Conservation (phyloP, 441 rosid species). For the Iberis amara region DNA sequence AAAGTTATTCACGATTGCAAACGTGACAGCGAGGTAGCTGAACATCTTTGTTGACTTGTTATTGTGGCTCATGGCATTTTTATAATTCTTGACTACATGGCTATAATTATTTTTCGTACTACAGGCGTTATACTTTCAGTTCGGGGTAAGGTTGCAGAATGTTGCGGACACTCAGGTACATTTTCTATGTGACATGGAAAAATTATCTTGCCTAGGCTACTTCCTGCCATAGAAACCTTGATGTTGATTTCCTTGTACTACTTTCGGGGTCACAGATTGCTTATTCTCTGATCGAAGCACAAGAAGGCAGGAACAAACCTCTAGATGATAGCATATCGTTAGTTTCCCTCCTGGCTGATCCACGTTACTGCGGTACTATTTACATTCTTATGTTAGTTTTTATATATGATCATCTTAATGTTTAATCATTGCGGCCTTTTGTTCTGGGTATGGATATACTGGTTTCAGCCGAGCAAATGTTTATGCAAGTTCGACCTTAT, state of each 20-base stretch:
- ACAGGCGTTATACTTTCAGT: slow-evolving; percentile 85
- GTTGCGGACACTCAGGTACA: slow-evolving; percentile 85
- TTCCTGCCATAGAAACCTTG: slow-evolving; percentile 8
- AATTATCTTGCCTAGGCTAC: slow-evolving; percentile 9
- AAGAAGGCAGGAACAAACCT: slow-evolving; percentile 61
- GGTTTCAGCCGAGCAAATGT: too few relatives aligned
- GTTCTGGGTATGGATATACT: too few relatives aligned
- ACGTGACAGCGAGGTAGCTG: slow-evolving; percentile 91
- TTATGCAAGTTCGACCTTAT: slow-evolving; percentile 22
- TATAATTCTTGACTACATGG: slow-evolving; percentile 9
- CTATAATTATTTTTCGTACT: slow-evolving; percentile 20
- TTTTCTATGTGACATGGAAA: slow-evolving; percentile 9
- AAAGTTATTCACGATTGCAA: slow-evolving; percentile 98
- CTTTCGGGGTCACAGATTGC: slow-evolving; percentile 53
- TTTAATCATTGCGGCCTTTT: slow-evolving; percentile 19
- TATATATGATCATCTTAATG: background rate
- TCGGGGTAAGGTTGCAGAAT: slow-evolving; percentile 77
- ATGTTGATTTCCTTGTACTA: background rate
- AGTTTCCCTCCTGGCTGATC: slow-evolving; percentile 92
- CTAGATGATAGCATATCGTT: slow-evolving; percentile 79
- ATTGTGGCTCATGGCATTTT: slow-evolving; percentile 18
- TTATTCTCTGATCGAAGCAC: slow-evolving; percentile 75
- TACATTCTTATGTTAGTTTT: slow-evolving; percentile 36
- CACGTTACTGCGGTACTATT: slow-evolving; percentile 85
- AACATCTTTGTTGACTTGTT: slow-evolving; percentile 23